Evolutionary conservation across 148 eudicot genomes (phyloP), one percentile per base, ranked within the genome.

Genomic region (Arctostaphylos glauca): DNA sequence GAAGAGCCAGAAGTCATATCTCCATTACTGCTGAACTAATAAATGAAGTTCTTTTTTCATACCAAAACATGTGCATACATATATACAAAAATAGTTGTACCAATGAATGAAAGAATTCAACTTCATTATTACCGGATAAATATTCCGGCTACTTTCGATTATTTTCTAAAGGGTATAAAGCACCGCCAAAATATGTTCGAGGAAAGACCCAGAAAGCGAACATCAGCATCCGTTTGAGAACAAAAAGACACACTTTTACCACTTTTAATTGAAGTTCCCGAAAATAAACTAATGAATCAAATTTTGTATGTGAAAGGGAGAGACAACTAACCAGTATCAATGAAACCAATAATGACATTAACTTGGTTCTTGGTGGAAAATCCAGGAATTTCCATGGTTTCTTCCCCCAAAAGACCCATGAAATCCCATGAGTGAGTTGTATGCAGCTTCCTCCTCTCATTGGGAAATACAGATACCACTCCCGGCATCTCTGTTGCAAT

Each of bases 371-470:
- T 88, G 84, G 92, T 90, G 79, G 90, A 88, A 84, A 50, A 88
- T 16, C 90, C 92, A 60, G 90, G 90, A 25, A 90, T 86, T 76
- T 88, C 90, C 92, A 88, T 90, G 84, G 90, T 86, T 86, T 90
- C 90, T 85, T 90, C 89, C 31, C 82, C 87, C 47, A 60, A 9
- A 52, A 90, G 86, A 3, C 92, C 92, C 89, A 90, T 90, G 84
- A 90, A 90, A 82, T 90, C 92, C 92, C 92, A 90, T 38, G 92
- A 90, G 76, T 90, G 92, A 78, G 92, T 90, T 16, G 92, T 90
- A 81, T 90, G 92, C n/a, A 90, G 87, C 54, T 9, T 81, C 83
- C 89, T 88, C 83, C 67, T 83, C 8, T 15, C 80, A 64, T 90
- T 90, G 14, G 86, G 88, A 67, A 90, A 90, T 15, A 90, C 92